These are phyloP conservation scores for Penicillium psychrofluorescens DNA, from an alignment of 495 filamentous ascomycete species.

Conservation along the genomic window DNA sequence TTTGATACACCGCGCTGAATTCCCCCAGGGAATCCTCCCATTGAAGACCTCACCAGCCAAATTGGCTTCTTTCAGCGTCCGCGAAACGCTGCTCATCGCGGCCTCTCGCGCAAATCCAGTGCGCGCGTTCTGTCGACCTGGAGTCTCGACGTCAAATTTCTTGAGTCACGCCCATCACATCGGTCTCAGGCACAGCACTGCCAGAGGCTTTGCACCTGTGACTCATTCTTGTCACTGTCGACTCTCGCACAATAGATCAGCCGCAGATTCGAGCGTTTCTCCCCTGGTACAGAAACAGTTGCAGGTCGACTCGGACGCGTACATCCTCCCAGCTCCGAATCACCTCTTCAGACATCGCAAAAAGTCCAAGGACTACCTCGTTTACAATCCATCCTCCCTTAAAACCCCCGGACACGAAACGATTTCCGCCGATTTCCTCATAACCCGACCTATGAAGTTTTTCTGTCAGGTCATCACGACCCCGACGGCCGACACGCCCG, in stretches of 20 bases:
- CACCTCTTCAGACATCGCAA: neutral
- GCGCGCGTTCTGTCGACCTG: conserved; percentile 6
- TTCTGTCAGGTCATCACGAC: conserved; percentile 66
- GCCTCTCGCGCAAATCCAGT: conserved; percentile 19
- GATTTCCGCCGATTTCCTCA: neutral
- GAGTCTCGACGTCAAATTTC: conserved; percentile 1
- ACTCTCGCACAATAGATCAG: too few species aligned
- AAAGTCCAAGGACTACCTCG: conserved; percentile 11
- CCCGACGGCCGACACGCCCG: conserved; percentile 87
- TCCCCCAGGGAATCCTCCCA: neutral
- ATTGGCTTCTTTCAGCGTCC: conserved; percentile 35
- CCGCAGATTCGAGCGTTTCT: neutral
- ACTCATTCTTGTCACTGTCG: too few species aligned
- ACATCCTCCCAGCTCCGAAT: conserved; percentile 5
- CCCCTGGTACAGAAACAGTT: conserved; percentile 1
- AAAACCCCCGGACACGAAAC: conserved; percentile 4
- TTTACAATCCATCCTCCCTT: conserved; percentile 16
- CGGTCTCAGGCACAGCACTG: neutral
- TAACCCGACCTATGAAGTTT: conserved; percentile 52
- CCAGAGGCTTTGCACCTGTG: too few species aligned
- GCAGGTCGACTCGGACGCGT: conserved; percentile 1
- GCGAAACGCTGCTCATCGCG: conserved; percentile 25
- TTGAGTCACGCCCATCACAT: conserved; percentile 4
- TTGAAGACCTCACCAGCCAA: conserved; percentile 15
- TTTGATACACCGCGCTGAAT: neutral